Base-by-base conservation (phyloP, 1,284 basidiomycete species). In the Cryptococcus sp. region DNA sequence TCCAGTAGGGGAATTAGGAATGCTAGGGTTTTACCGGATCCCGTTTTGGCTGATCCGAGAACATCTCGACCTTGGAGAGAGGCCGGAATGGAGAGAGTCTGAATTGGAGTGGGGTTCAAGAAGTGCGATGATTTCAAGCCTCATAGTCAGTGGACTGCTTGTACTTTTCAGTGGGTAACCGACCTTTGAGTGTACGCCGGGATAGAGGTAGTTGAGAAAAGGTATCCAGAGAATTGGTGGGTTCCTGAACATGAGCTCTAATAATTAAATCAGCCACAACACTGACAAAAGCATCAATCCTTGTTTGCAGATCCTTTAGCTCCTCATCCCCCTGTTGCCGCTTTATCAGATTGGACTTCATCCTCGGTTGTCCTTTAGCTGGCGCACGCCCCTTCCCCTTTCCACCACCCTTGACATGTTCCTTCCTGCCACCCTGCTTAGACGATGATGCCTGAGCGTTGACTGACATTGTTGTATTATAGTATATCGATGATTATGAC, bases 121-220 rank as follows among this genome's bases (percentile, higher is more conserved):
- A 92, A 96, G 67, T 85, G 90, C 0, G 85, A 83, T 57, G 88
- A 87, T 75, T 88, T 89, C 40, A 96, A 78, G 16, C 91, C 89
- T 87, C 57, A 40, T 23, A 1, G 18, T 47, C 11, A 52, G 21
- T 43, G 10, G 39, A 43, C 37, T 22, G 14, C 22, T 46, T 14
- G 52, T 39, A 16, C 21, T 16, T 39, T 14, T 2, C 14, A 7
- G 4, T 7, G 36, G 2, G n/a, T 18, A 28, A 49, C 63, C 49
- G 32, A 70, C 72, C 73, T 60, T 70, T 69, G 14, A 67, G 55
- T 0, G 74, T 76, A 1, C 66, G 60, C 21, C 61, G 55, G 3
- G 72, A 76, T 18, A 76, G 60, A 1, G 74, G 74, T n/a, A 78
- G 64, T 49, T 78, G 69, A 13, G 64, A 59, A 60, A 78, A 78